A percentile compares a stretch with the other conserved stretches of the same genome.
phyloP scores from a whole-genome alignment of 768 basidiomycete species.

The Astraeus odoratus region DNA sequence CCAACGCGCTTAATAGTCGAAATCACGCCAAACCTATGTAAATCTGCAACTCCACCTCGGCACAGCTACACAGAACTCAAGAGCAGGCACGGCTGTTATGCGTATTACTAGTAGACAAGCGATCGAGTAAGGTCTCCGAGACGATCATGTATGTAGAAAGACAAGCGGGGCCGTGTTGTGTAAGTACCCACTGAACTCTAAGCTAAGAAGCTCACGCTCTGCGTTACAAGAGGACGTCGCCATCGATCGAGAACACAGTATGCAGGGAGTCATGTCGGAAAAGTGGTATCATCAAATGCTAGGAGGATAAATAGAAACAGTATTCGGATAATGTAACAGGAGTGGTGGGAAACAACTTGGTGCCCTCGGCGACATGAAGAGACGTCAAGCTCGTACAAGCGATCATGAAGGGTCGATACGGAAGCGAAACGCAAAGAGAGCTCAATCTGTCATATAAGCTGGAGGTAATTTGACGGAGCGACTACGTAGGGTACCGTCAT shows the following conservation, averaged over 20 bases:
- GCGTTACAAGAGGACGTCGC: constrained; percentile 2
- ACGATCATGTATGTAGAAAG: too few relatives aligned
- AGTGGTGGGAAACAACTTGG: constrained; percentile 14
- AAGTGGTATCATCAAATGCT: constrained; percentile 27
- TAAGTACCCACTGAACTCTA: neutral
- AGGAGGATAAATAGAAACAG: constrained; percentile 24
- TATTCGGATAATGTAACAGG: constrained; percentile 25
- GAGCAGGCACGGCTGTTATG: too few relatives aligned
- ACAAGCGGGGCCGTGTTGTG: too few relatives aligned
- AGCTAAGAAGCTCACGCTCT: neutral
- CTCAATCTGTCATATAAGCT: constrained; percentile 51
- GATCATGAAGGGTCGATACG: constrained; percentile 18
- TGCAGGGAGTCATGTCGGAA: constrained; percentile 12
- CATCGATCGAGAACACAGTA: constrained; percentile 10
- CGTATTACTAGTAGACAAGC: too few relatives aligned
- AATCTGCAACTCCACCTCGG: too few relatives aligned
- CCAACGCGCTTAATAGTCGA: neutral
- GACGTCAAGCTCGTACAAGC: constrained; percentile 26
- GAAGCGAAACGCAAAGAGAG: constrained; percentile 2
- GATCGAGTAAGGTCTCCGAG: too few relatives aligned
- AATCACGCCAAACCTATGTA: neutral
- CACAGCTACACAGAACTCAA: too few relatives aligned
- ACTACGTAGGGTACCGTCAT: constrained; percentile 36
- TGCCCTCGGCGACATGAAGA: constrained; percentile 22
- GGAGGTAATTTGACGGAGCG: constrained; percentile 82